Conservation (phyloP, 1,284 basidiomycete genomes). For the Anthracocystis walkeri region DNA sequence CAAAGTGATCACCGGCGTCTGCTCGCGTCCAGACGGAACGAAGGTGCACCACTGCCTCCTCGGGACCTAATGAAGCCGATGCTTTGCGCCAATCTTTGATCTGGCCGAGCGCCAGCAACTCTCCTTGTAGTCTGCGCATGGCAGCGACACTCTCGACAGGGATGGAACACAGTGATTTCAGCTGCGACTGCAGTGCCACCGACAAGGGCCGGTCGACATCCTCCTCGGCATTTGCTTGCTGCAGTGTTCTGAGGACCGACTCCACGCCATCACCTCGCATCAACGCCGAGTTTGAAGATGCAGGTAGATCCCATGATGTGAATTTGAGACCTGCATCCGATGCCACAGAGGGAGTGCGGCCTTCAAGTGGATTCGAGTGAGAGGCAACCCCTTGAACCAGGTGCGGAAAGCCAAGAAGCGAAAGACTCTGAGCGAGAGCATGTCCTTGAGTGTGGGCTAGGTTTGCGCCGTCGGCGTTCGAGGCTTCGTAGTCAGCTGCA, state of each 20-base stretch:
- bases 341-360: slow-evolving; percentile 69
- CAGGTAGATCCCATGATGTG: slow-evolving; percentile 82
- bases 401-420: slow-evolving; percentile 86
- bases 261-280: slow-evolving; percentile 75
- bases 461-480: slow-evolving; percentile 1
- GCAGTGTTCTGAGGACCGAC: slow-evolving; percentile 76
- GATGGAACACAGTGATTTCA: slow-evolving; percentile 35
- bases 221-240: slow-evolving; percentile 72
- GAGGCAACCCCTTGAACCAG: slow-evolving; percentile 75
- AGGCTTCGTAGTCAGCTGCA: slow-evolving; percentile 80
- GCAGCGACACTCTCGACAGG: slow-evolving; percentile 38
- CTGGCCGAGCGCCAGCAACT: slow-evolving; percentile 53
- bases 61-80: slow-evolving; percentile 15
- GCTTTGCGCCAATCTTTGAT: slow-evolving; percentile 41
- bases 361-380: slow-evolving; percentile 3
- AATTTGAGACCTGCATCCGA: slow-evolving; percentile 90
- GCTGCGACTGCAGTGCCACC: slow-evolving; percentile 28
- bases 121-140: slow-evolving; percentile 28
- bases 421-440: slow-evolving; percentile 71
- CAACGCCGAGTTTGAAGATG: slow-evolving; percentile 9
- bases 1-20: slow-evolving; percentile 71
- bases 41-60: slow-evolving; percentile 42
- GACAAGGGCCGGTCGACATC: slow-evolving; percentile 32
- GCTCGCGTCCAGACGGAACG: slow-evolving; percentile 22
- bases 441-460: not conserved